These are phyloP conservation scores for Mycena leptocephala DNA, from an alignment of 768 basidiomycete species.

Conservation along the genomic window DNA sequence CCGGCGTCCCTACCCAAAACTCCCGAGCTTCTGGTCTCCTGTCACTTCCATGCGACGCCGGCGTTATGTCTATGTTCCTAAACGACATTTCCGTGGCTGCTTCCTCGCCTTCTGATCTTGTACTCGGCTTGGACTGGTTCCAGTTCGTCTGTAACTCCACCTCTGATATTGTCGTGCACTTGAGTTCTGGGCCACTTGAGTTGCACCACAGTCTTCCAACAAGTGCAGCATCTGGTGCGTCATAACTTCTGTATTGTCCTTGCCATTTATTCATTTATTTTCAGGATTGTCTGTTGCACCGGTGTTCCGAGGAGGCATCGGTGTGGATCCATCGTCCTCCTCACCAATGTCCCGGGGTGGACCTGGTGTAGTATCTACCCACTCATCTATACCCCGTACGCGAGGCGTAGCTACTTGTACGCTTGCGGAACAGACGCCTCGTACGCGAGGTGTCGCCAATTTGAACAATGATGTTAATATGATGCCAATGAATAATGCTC, in stretches of 20 bases:
- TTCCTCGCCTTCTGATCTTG: not conserved
- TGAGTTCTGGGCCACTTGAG: not conserved
- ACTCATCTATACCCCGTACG: not conserved
- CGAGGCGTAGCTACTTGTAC: not conserved
- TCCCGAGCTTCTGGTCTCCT: not conserved
- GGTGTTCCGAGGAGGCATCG: not conserved
- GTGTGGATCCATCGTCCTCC: not conserved
- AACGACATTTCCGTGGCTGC: not conserved
- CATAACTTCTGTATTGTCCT: not conserved
- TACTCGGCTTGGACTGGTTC: conserved; percentile 24
- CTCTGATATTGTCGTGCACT: not conserved
- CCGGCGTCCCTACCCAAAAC: not conserved
- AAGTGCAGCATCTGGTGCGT: not conserved
- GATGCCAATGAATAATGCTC: not conserved
- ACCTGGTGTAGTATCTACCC: not conserved
- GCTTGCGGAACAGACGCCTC: not conserved
- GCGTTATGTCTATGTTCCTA: not conserved
- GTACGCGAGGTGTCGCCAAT: not conserved
- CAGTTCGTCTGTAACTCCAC: not conserved
- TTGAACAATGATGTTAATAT: not conserved
- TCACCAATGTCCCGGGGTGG: not conserved
- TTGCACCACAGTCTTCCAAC: not conserved
- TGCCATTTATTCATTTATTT: too few species aligned
- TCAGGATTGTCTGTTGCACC: not conserved
- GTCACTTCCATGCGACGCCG: not conserved